Percentiles rank a stretch among this genome's conserved stretches.
Evolutionary conservation across 2,329 filamentous ascomycete species (phyloP).

Genomic region (Colletotrichum sp.): DNA sequence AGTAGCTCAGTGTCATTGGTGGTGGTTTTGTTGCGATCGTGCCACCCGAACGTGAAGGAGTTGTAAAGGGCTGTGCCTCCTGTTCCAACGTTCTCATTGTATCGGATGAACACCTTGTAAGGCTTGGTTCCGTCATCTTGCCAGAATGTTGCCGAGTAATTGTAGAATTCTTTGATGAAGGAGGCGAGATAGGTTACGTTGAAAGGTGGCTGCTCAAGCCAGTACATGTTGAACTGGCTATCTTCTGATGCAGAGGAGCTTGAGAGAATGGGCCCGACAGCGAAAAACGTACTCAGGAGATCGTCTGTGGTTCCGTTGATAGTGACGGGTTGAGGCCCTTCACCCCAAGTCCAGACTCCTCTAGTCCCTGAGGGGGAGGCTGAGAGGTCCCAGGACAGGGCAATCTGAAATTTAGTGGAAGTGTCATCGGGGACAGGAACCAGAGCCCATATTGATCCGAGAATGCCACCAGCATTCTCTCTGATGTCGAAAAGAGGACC

Average conservation of each 20-base stretch:
- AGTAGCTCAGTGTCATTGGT: not conserved
- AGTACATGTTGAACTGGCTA: not conserved
- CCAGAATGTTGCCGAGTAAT: not conserved
- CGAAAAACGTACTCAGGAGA: not conserved
- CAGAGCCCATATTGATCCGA: not conserved
- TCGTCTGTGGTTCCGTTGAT: not conserved
- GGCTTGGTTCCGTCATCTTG: not conserved
- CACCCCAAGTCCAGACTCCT: not conserved
- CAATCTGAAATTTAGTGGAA: not conserved
- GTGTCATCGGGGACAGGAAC: not conserved
- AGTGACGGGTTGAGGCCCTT: not conserved
- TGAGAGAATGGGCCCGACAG: not conserved
- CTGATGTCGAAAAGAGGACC: not conserved
- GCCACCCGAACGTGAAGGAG: not conserved
- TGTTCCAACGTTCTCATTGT: not conserved
- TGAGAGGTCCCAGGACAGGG: not conserved
- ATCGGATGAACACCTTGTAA: not conserved
- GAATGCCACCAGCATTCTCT: not conserved
- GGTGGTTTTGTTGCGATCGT: not conserved
- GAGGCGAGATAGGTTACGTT: not conserved
- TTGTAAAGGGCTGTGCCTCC: not conserved
- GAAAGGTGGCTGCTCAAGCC: not conserved
- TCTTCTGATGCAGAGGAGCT: not conserved
- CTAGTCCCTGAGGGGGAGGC: not conserved
- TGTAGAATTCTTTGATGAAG: not conserved